phyloP scores from a whole-genome alignment of 2,329 filamentous ascomycete species.

The Paraphoma sp. region DNA sequence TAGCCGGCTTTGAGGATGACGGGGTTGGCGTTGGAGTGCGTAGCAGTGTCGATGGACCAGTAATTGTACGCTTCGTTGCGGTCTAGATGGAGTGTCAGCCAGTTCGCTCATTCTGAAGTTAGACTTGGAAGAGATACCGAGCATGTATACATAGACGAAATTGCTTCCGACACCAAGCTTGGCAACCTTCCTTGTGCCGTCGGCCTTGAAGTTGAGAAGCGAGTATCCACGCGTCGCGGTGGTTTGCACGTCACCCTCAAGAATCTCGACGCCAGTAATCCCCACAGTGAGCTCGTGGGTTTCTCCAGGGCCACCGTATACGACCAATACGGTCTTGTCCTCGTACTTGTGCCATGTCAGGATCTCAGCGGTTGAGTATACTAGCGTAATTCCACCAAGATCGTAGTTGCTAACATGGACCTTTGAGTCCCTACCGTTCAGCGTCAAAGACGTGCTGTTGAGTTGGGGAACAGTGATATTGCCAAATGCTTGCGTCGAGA shows the following conservation, averaged over 20 bases:
- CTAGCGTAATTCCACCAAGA: conserved; percentile 63
- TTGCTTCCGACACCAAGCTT: conserved; percentile 51
- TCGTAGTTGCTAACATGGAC: conserved; percentile 72
- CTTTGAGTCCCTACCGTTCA: conserved; percentile 71
- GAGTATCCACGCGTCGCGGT: conserved; percentile 52
- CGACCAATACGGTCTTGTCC: conserved; percentile 64
- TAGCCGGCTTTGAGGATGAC: conserved; percentile 71
- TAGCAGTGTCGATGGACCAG: conserved; percentile 64
- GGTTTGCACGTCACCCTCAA: conserved; percentile 52
- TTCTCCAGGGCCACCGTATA: conserved; percentile 70
- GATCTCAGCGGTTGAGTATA: conserved; percentile 75
- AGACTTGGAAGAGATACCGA: conserved; percentile 50
- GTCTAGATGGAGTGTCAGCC: conserved; percentile 50
- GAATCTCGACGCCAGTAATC: conserved; percentile 41
- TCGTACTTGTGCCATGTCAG: conserved; percentile 71
- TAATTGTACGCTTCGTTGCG: conserved; percentile 72
- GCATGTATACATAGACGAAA: conserved; percentile 62
- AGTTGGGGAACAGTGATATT: conserved; percentile 65
- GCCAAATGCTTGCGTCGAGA: conserved; percentile 65
- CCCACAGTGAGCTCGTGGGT: conserved; percentile 66
- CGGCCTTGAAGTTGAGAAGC: conserved; percentile 63
- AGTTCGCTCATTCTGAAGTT: conserved; percentile 15
- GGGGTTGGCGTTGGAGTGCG: conserved; percentile 36
- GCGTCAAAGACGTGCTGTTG: conserved; percentile 59
- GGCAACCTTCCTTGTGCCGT: conserved; percentile 60